A percentile compares a stretch with the other conserved stretches of the same genome.
These are phyloP conservation scores for Cryptococcus sp. DNA, from an alignment of 1,284 basidiomycete species.

Conservation along the genomic window DNA sequence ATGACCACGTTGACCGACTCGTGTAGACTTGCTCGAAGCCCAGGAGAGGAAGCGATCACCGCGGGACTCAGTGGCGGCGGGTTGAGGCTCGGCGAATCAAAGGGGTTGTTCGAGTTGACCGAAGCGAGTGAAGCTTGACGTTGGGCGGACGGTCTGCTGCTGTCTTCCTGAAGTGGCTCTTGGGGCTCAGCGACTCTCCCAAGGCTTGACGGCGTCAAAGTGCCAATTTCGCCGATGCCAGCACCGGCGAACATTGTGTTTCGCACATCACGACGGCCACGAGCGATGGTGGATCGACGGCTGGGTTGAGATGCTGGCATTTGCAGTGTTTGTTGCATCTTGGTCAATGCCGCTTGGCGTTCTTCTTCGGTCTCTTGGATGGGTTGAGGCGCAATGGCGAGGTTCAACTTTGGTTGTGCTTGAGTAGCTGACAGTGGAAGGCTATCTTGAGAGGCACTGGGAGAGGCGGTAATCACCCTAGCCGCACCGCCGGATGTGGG, in stretches of 20 bases:
- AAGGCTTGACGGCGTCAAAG: constrained; percentile 9
- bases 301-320: constrained; percentile 38
- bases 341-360: constrained; percentile 56
- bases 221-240: constrained; percentile 12
- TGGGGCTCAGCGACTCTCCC: constrained; percentile 21
- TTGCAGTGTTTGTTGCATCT: constrained; percentile 56
- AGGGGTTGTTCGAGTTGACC: constrained; percentile 45
- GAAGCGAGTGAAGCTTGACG: constrained; percentile 37
- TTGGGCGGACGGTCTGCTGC: constrained; percentile 7
- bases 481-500: constrained; percentile 19
- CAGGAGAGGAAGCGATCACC: constrained; percentile 22
- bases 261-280: constrained; percentile 56
- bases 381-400: constrained; percentile 53
- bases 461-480: constrained; percentile 25
- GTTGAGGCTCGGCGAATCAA: constrained; percentile 39
- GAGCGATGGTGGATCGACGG: constrained; percentile 51
- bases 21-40: constrained; percentile 54
- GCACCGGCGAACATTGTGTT: constrained; percentile 52
- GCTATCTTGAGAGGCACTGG: constrained; percentile 29
- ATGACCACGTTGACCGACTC: constrained; percentile 59
- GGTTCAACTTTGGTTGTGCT: constrained; percentile 32
- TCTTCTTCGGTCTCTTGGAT: constrained; percentile 55
- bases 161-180: constrained; percentile 14
- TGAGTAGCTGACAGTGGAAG: constrained; percentile 20
- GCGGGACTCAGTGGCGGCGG: constrained; percentile 6